These are phyloP conservation scores for Chaetomium cochliodes DNA, from an alignment of 495 filamentous ascomycete genomes.

Conservation along the genomic window DNA sequence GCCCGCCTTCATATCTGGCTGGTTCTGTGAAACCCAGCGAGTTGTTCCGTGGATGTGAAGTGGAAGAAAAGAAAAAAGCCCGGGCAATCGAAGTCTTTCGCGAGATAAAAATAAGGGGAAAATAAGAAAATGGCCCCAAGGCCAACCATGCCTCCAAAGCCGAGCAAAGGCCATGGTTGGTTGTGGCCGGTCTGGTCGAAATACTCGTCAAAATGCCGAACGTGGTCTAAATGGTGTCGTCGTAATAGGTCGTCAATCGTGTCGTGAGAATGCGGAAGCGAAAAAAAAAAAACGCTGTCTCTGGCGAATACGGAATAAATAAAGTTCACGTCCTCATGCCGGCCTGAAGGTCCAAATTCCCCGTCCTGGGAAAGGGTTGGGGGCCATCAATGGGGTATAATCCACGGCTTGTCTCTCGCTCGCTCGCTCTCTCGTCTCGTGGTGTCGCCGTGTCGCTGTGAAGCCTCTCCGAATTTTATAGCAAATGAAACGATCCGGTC, in stretches of 20 bases:
- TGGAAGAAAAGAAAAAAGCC: constrained; percentile 12
- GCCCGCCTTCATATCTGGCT: constrained; percentile 16
- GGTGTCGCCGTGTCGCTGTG: constrained; percentile 36
- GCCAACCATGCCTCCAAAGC: background rate
- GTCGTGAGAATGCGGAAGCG: constrained; percentile 36
- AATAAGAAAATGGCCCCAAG: background rate
- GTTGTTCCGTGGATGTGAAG: background rate
- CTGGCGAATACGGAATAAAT: background rate
- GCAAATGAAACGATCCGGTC: constrained; percentile 28
- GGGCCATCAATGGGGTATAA: constrained; percentile 33
- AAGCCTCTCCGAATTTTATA: constrained; percentile 52
- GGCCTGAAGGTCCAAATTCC: background rate
- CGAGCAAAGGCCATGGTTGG: background rate
- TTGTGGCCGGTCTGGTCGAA: background rate
- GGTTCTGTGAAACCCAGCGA: constrained; percentile 39
- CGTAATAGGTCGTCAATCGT: constrained; percentile 33
- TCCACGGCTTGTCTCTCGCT: constrained; percentile 24
- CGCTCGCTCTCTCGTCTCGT: constrained; percentile 19
- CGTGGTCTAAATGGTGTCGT: constrained; percentile 36
- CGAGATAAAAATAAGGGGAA: background rate
- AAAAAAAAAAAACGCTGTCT: constrained; percentile 1
- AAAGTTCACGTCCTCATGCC: constrained; percentile 21
- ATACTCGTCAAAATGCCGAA: constrained; percentile 25
- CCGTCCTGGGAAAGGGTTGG: constrained; percentile 24
- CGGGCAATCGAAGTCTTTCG: constrained; percentile 15